Percentiles rank a stretch among this genome's conserved stretches.
These are phyloP conservation scores for Biscogniauxia mediterranea DNA, from an alignment of 2,329 filamentous ascomycete species.

Conservation along the genomic window DNA sequence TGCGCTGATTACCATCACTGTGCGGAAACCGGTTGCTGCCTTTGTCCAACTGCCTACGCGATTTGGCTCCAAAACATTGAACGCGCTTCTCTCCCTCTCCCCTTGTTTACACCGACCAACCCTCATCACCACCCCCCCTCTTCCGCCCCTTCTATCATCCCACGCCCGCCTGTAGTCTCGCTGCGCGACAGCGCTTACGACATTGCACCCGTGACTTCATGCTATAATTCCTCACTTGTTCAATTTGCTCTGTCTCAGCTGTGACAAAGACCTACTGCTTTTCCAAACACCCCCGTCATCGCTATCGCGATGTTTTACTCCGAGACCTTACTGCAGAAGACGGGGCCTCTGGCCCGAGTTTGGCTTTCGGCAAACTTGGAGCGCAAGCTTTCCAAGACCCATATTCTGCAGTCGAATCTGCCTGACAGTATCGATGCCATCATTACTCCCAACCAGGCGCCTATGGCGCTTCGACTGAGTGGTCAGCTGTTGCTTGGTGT, in stretches of 20 bases:
- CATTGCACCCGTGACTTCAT: constrained; percentile 15
- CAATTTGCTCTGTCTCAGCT: constrained; percentile 15
- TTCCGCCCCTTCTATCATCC: constrained; percentile 16
- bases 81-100: constrained; percentile 24
- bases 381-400: constrained; percentile 96
- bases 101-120: constrained; percentile 27
- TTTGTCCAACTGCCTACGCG: constrained; percentile 25
- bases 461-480: constrained; percentile 90
- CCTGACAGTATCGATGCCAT: constrained; percentile 94
- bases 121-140: constrained; percentile 15
- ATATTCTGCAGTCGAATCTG: constrained; percentile 92
- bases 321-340: constrained; percentile 92
- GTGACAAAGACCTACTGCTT: constrained; percentile 17
- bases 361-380: constrained; percentile 98
- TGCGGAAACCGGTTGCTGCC: constrained; percentile 13
- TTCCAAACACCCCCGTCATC: constrained; percentile 20
- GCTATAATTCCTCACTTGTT: constrained; percentile 14
- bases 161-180: constrained; percentile 6
- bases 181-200: constrained; percentile 18
- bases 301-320: constrained; percentile 86
- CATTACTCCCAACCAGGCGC: constrained; percentile 87
- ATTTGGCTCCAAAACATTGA: constrained; percentile 28
- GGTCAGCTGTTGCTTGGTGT: constrained; percentile 93
- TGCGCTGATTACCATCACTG: constrained; percentile 18
- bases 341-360: constrained; percentile 92